These are phyloP conservation scores for Trichosporon sp. DNA, from an alignment of 1,284 basidiomycete genomes.

Conservation along the genomic window DNA sequence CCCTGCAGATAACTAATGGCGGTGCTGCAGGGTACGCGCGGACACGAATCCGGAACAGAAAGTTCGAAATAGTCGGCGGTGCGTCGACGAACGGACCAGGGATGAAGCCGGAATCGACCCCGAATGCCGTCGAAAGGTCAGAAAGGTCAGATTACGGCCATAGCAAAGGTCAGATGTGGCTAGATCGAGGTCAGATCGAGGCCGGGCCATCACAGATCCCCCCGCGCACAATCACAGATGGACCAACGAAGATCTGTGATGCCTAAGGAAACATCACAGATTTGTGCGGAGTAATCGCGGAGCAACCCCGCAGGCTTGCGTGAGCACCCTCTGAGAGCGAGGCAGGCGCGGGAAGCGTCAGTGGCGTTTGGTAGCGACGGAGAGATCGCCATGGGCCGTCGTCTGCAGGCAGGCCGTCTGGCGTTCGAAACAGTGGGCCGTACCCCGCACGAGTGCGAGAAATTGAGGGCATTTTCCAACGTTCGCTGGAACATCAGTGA, in stretches of 20 bases:
- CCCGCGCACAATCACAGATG: neutral
- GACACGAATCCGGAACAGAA: neutral
- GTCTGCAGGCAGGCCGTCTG: neutral
- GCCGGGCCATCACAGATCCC: neutral
- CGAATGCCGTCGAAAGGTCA: neutral
- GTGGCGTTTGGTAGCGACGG: constrained; percentile 9
- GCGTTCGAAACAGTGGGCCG: constrained; percentile 2
- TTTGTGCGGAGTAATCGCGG: constrained; percentile 4
- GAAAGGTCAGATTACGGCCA: too few relatives aligned
- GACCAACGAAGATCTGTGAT: neutral
- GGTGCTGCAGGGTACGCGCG: neutral
- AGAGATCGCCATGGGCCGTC: neutral
- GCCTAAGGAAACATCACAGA: neutral
- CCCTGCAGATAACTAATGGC: neutral
- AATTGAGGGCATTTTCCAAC: constrained; percentile 12
- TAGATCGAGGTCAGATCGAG: too few relatives aligned
- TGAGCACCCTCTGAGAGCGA: neutral
- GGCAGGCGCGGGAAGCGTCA: constrained; percentile 4
- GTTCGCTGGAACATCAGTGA: constrained; percentile 14
- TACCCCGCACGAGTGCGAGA: neutral
- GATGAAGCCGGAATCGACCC: neutral
- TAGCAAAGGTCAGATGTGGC: too few relatives aligned
- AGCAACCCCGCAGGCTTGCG: neutral
- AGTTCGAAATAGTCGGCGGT: constrained; percentile 2
- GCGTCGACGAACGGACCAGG: neutral